phyloP scores from a whole-genome alignment of 129 eudicot species.

The Centrapalus pauciflorus region DNA sequence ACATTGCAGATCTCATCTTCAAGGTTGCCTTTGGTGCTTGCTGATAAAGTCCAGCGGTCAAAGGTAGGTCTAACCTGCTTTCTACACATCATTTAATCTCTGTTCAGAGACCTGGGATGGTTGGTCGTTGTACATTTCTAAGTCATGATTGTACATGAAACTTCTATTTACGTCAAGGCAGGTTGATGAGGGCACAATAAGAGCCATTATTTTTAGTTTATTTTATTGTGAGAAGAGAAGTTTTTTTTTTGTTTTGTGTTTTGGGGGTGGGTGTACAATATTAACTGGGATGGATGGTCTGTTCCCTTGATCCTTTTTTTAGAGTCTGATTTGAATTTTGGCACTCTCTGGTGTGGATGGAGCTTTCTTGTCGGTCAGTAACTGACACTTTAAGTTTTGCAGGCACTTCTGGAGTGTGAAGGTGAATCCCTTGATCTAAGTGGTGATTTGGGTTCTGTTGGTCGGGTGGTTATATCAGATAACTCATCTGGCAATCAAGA shows the following conservation, averaged over 20 bases:
- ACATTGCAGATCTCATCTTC: slow-evolving; percentile 71
- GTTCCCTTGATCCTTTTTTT: not conserved
- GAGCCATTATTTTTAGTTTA: not conserved
- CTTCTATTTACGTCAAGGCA: not conserved
- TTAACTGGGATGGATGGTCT: not conserved
- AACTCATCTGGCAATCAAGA: slow-evolving; percentile 56
- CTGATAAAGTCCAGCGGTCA: slow-evolving; percentile 82
- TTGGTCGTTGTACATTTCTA: not conserved
- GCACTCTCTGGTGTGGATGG: not conserved
- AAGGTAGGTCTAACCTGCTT: slow-evolving; percentile 44
- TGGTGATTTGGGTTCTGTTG: slow-evolving; percentile 97
- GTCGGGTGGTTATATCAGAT: slow-evolving; percentile 71
- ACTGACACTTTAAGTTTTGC: slow-evolving; percentile 13
- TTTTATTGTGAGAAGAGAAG: not conserved
- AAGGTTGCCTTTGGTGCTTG: slow-evolving; percentile 70
- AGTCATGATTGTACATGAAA: not conserved
- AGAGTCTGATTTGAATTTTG: slow-evolving; percentile 3
- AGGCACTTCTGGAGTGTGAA: slow-evolving; percentile 99
- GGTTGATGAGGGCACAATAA: not conserved
- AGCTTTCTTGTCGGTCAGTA: not conserved
- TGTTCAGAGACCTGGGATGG: slow-evolving; percentile 5
- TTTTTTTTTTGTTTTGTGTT: too few relatives aligned
- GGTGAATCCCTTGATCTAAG: slow-evolving; percentile 95
- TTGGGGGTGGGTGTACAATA: not conserved
- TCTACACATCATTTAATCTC: not conserved